Base-by-base conservation (phyloP, 805 yeast species). In the Lipomyces sp. region DNA sequence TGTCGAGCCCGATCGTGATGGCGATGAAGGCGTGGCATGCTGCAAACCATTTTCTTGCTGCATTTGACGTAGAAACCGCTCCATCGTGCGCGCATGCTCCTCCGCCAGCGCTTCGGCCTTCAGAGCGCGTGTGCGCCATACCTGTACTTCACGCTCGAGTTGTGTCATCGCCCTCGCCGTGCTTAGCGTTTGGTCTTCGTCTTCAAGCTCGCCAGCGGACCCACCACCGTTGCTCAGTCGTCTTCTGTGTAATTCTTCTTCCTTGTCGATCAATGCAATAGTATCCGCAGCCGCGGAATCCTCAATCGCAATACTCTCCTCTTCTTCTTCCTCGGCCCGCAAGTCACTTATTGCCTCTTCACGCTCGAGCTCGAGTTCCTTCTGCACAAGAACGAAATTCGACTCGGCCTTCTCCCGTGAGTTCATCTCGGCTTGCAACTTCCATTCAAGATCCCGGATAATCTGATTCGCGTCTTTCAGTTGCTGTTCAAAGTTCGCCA, bases 301-400 rank as follows among this genome's bases (percentile, higher is more conserved):
- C 21, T 34, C 49, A 38, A 19, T 43, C 32, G 35, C 43, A 32
- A 39, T 19, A 22, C 35, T 43, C 26, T 34, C 53, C n/a, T 21
- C 45, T n/a, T 47, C 53, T 16, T 48, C 45, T 13, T 39, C 48
- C 24, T 43, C 49, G 3, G 47, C 45, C 28, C 43, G 29, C 16
- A 54, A 32, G 13, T 54, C 58, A 16, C 47, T 39, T 35, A 48
- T 48, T 22, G 57, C 56, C 33, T 52, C 49, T 24, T 45, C 51
- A 2, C 59, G 50, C 39, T 55, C 59, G 8, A 47, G 23, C 23
- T 52, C 59, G 32, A 53, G 58, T 31, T 55, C 59, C n/a, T 47
- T 24, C 21, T 47, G 43, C 10, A 43, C 51, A 6, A 48, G 28
- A 18, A 31, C 43, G 10, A 53, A 37, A 22, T 41, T 33, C 8